These are phyloP conservation scores for Sporisorium exsertum DNA, from an alignment of 1,284 basidiomycete genomes.

Conservation along the genomic window DNA sequence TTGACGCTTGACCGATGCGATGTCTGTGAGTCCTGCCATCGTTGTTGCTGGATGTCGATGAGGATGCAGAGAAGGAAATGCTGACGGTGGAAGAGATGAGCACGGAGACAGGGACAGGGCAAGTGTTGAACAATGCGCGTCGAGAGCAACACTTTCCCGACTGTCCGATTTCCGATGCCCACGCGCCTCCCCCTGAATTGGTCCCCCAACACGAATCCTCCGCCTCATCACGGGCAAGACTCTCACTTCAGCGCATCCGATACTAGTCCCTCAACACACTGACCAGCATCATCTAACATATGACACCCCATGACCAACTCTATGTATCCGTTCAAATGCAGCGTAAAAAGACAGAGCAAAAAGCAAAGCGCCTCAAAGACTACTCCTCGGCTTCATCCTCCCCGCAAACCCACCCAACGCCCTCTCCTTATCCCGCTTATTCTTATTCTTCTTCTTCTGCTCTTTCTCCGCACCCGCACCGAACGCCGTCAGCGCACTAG, in stretches of 20 bases:
- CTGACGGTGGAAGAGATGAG: background rate
- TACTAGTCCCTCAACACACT: background rate
- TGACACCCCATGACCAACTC: background rate
- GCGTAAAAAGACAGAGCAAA: background rate
- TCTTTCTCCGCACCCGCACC: background rate
- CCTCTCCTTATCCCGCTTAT: slow-evolving; percentile 18
- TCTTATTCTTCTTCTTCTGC: slow-evolving; percentile 33
- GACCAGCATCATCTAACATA: background rate
- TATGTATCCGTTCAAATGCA: background rate
- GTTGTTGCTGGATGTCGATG: background rate
- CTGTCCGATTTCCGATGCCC: slow-evolving; percentile 9
- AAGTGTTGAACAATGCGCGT: slow-evolving; percentile 3
- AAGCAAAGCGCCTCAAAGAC: background rate
- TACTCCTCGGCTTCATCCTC: slow-evolving; percentile 30
- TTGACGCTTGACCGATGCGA: slow-evolving; percentile 48
- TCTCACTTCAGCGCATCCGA: too few species aligned
- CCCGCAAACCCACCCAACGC: slow-evolving; percentile 24
- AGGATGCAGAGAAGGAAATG: background rate
- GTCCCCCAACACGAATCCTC: background rate
- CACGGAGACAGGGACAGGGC: too few species aligned
- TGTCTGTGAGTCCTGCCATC: slow-evolving; percentile 12
- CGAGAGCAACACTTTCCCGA: background rate
- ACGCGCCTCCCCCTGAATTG: background rate
- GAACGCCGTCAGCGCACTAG: slow-evolving; percentile 19
- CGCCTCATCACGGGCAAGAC: background rate